Evolutionary conservation across 495 filamentous ascomycete genomes (phyloP).

Genomic region (Staphylotrichum tortipilum): DNA sequence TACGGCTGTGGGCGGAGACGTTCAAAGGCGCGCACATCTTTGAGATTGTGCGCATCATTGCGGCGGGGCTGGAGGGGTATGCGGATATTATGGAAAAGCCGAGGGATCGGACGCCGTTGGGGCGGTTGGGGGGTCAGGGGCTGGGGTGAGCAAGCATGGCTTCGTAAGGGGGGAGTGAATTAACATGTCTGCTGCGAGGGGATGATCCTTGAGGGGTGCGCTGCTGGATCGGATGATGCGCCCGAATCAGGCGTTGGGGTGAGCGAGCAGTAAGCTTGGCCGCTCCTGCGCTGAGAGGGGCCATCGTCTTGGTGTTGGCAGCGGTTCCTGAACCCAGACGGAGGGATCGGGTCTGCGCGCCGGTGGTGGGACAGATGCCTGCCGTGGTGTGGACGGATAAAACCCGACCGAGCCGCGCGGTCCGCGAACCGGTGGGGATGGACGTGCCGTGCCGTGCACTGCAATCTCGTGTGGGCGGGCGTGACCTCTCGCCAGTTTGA

Average conservation of each 20-base stretch:
- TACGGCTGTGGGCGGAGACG: conserved; percentile 58
- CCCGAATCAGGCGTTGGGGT: too few species aligned
- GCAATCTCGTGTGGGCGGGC: too few species aligned
- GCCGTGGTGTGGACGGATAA: neutral
- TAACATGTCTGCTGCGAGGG: too few species aligned
- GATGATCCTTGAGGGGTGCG: too few species aligned
- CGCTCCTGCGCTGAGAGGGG: too few species aligned
- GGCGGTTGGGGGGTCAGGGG: conserved; percentile 19
- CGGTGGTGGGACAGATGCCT: too few species aligned
- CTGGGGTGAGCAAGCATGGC: conserved; percentile 15
- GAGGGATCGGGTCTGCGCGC: neutral
- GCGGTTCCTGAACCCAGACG: too few species aligned
- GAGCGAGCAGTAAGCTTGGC: too few species aligned
- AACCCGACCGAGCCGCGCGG: neutral
- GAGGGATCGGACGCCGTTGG: conserved; percentile 38
- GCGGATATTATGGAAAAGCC: conserved; percentile 55
- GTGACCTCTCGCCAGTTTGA: too few species aligned
- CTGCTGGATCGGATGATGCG: too few species aligned
- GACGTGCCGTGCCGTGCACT: too few species aligned
- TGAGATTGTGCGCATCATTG: conserved; percentile 58
- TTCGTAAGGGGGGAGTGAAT: neutral
- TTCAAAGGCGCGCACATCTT: conserved; percentile 62
- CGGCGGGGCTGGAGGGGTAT: conserved; percentile 52
- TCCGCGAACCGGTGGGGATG: neutral
- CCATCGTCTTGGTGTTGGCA: too few species aligned